Conservation (phyloP, 1,284 basidiomycete species). For the Ganoderma resinaceum region DNA sequence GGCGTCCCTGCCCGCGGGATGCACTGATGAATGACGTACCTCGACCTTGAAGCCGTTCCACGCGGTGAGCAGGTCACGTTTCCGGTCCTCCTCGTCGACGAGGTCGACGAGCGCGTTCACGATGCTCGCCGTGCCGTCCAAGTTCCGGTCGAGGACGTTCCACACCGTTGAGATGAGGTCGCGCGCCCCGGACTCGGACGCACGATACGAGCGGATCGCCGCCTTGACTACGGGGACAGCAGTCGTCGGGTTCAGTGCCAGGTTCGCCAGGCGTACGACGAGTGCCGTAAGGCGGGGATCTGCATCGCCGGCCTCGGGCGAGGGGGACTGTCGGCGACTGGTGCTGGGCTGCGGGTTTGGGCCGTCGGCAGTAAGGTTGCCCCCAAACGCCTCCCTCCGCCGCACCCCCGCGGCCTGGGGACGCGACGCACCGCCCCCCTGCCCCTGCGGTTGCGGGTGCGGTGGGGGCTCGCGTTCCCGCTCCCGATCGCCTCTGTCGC, state of each 20-base stretch:
- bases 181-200: slow-evolving; percentile 80
- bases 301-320: slow-evolving; percentile 53
- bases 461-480: slow-evolving; percentile 54
- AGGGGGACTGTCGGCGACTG: slow-evolving; percentile 50
- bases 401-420: slow-evolving; percentile 44
- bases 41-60: slow-evolving; percentile 90
- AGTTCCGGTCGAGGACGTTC: slow-evolving; percentile 81
- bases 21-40: slow-evolving; percentile 48
- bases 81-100: slow-evolving; percentile 89
- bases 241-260: slow-evolving; percentile 74
- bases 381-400: slow-evolving; percentile 70
- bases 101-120: slow-evolving; percentile 83
- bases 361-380: slow-evolving; percentile 62
- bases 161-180: slow-evolving; percentile 91
- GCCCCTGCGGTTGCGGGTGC: slow-evolving; percentile 39
- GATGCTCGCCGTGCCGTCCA: slow-evolving; percentile 81
- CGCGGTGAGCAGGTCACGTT: slow-evolving; percentile 71
- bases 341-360: slow-evolving; percentile 38
- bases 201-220: slow-evolving; percentile 82
- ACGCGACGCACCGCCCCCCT: slow-evolving; percentile 22
- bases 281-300: slow-evolving; percentile 77
- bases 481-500: slow-evolving; percentile 49
- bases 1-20: not conserved
- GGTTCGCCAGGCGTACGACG: slow-evolving; percentile 68
- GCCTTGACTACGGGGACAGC: slow-evolving; percentile 83